These are phyloP conservation scores for Musa troglodytarum DNA, from an alignment of 176 grass and related monocot genomes.

Conservation along the genomic window DNA sequence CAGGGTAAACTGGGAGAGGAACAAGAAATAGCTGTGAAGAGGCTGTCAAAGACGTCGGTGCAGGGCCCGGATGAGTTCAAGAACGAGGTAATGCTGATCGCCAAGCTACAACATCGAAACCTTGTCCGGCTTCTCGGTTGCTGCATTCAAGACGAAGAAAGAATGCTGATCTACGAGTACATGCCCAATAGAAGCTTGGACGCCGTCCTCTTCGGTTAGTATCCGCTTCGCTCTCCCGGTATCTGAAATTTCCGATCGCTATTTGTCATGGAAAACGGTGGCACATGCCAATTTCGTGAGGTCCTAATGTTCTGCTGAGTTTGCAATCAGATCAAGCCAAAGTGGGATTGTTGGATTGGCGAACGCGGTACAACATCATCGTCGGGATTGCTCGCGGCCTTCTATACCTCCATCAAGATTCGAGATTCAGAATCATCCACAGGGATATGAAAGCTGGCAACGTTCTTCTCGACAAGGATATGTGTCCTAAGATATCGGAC, in stretches of 20 bases:
- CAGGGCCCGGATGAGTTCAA: slow-evolving; percentile 25
- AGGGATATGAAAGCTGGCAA: slow-evolving; percentile 73
- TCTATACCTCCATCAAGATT: slow-evolving; percentile 78
- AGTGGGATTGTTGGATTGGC: slow-evolving; percentile 42
- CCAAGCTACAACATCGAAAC: slow-evolving; percentile 26
- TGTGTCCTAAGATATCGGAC: slow-evolving; percentile 73
- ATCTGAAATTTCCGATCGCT: neutral
- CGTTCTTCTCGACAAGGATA: slow-evolving; percentile 61
- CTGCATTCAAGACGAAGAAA: slow-evolving; percentile 23
- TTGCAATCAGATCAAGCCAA: slow-evolving; percentile 34
- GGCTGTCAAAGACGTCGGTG: slow-evolving; percentile 15
- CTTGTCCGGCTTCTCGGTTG: slow-evolving; percentile 24
- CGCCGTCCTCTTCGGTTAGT: slow-evolving; percentile 17
- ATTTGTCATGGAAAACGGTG: too few species aligned
- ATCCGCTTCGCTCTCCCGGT: neutral
- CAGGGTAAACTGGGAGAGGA: slow-evolving; percentile 7
- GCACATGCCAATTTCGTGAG: too few species aligned
- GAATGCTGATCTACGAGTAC: slow-evolving; percentile 23
- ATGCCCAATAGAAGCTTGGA: slow-evolving; percentile 29
- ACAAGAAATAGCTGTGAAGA: slow-evolving; percentile 27
- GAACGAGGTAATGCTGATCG: slow-evolving; percentile 21
- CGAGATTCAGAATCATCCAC: slow-evolving; percentile 70
- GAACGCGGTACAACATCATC: slow-evolving; percentile 53
- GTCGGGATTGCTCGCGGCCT: slow-evolving; percentile 54
- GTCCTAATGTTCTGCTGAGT: neutral